Base-by-base conservation (phyloP, 2,329 filamentous ascomycete species). In the Hymenoscyphus infarciens region DNA sequence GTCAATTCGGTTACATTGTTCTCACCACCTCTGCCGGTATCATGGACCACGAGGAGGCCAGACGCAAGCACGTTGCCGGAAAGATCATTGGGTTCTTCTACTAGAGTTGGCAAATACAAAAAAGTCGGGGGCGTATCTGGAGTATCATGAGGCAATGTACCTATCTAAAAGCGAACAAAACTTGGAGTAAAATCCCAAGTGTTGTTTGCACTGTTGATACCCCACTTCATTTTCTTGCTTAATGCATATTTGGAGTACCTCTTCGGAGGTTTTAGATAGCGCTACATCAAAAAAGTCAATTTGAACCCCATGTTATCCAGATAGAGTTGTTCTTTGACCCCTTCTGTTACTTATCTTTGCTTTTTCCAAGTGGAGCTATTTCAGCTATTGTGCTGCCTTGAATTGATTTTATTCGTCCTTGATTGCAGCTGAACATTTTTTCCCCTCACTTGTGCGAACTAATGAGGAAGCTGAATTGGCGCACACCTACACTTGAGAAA, bases 41-140 rank as follows among this genome's bases (percentile, higher is more conserved):
- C 82, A 98, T 99, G 94, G 95, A 99, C 85, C 95, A 99, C 85
- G 95, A 99, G 87, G 95, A 99, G 88, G 95, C 95, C 74, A 87
- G 95, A 79, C 87, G 95, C 81, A 98, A 98, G 89, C 95, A 99
- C 85, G 95, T 98, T 78, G 88, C 94, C 74, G 95, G 95, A 83
- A 99, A 99, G 89, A 91, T 99, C 82, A 91, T 98, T 75, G 95
- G 95, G 76, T 99, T 98, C 89, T 97, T 97, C 87, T 98, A 97
- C 87, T 97, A 95, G 79, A 78, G n/a, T 52, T 52, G 49, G 66
- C 19, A 45, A 45, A 63, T 59, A 66, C 55, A 35, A 38, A 60
- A 60, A 62, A 55, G 27, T 53, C 60, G 64, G 27, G 35, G 42
- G 16, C 61, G 71, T 61, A 68, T 70, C 63, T 64, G 70, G 69